Evolutionary conservation across 306 rosid species (phyloP), one percentile per base, ranked within the genome.

Genomic region (Cucumis hystrix): DNA sequence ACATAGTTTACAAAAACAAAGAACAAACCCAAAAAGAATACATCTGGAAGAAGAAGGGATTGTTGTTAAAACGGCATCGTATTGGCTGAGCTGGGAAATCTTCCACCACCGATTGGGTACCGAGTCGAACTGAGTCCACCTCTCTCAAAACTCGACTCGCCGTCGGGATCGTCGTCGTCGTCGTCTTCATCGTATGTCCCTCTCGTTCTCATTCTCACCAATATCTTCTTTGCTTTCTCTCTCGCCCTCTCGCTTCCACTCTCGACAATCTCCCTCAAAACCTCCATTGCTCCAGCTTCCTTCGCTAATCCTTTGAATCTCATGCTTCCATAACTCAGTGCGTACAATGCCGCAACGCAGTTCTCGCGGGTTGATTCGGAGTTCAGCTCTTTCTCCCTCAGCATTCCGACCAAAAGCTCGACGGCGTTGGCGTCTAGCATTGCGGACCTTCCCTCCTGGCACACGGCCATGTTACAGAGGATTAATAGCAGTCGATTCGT

Each of bases 351-450:
- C 6, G 95, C 96, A 63, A 94, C 96, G 20, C 96, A 90, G 60
- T 92, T 89, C 87, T 94, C 98, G 80, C 93, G 91, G 16, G 86
- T 87, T 20, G 91, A 80, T 80, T 87, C 95, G 1, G 93, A 87
- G 56, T 85, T 89, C 75, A 86, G 57, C 74, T 89, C 91, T 11
- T 75, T 77, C 63, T 66, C 52, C 82, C 88, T 87, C 82, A 94
- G 54, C 81, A 94, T 66, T 15, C 83, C 85, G 57, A 92, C 93
- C 30, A 94, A 41, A 15, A 78, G 78, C 82, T 79, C 95, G 78
- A 92, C 97, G 15, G 96, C 96, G n/a, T 89, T 82, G 0, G 86
- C 92, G 8, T 89, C 95, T 56, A 94, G 87, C 98, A 94, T 90
- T 2, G 95, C 85, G 8, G 96, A 85, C 40, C 88, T 80, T 13